Conservation (phyloP, 2,329 filamentous ascomycete species). For the Beauveria brongniartii region DNA sequence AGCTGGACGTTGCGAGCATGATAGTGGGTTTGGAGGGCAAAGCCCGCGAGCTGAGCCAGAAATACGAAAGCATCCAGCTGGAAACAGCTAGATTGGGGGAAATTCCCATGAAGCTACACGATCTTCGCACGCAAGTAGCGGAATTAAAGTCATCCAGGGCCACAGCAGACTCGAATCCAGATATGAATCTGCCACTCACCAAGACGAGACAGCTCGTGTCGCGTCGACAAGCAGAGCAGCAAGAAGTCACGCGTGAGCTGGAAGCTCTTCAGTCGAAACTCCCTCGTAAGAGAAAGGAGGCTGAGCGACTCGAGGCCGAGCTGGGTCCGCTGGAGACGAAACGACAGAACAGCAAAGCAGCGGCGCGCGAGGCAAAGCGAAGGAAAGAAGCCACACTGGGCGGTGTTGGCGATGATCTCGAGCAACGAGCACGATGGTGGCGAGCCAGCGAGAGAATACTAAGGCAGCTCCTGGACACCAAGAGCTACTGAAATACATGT, state of each 20-base stretch:
- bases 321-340: slow-evolving; percentile 60
- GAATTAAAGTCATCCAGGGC: slow-evolving; percentile 35
- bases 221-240: slow-evolving; percentile 40
- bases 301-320: slow-evolving; percentile 60
- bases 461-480: slow-evolving; percentile 53
- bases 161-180: slow-evolving; percentile 27
- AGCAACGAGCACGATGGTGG: slow-evolving; percentile 69
- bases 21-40: slow-evolving; percentile 62
- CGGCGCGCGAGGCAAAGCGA: slow-evolving; percentile 62
- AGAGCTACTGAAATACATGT: slow-evolving; percentile 26
- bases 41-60: slow-evolving; percentile 48
- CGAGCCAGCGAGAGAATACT: slow-evolving; percentile 58
- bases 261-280: slow-evolving; percentile 54
- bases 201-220: slow-evolving; percentile 48
- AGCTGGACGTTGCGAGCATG: slow-evolving; percentile 67
- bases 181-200: slow-evolving; percentile 47
- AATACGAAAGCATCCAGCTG: slow-evolving; percentile 41
- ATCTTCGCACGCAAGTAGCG: slow-evolving; percentile 40
- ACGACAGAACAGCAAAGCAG: slow-evolving; percentile 54
- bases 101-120: slow-evolving; percentile 41
- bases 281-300: slow-evolving; percentile 57
- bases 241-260: slow-evolving; percentile 54
- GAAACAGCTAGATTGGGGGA: slow-evolving; percentile 42
- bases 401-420: slow-evolving; percentile 63
- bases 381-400: slow-evolving; percentile 58